phyloP scores from a whole-genome alignment of 225 moss, liverwort and hornwort genomes.

The Climacium dendroides region DNA sequence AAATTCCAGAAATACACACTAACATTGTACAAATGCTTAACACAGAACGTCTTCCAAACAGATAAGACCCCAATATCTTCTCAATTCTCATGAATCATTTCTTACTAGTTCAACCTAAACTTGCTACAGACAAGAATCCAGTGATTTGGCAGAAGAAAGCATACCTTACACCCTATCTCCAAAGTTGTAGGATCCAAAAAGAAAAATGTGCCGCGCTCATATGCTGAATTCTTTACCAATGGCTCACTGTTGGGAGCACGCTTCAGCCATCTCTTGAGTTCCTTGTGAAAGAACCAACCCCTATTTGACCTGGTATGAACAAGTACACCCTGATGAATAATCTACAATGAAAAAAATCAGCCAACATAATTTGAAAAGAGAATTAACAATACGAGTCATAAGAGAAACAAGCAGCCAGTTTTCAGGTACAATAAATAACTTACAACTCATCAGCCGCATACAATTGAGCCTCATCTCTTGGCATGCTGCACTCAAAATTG shows the following conservation, averaged over 20 bases:
- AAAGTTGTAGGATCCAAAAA: constrained; percentile 77
- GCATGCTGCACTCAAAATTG: constrained; percentile 79
- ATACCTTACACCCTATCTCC: constrained; percentile 86
- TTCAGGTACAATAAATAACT: neutral
- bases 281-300: constrained; percentile 96
- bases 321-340: neutral
- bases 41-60: neutral
- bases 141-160: neutral
- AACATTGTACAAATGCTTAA: neutral
- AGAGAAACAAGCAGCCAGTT: neutral
- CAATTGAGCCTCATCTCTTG: constrained; percentile 91
- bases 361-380: neutral
- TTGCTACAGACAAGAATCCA: neutral
- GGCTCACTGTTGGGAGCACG: constrained; percentile 80
- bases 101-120: neutral
- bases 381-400: neutral
- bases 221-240: constrained; percentile 57
- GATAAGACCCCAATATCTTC: neutral
- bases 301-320: constrained; percentile 55
- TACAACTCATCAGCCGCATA: constrained; percentile 92
- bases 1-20: neutral
- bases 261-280: constrained; percentile 80
- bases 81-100: neutral
- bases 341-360: neutral
- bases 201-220: constrained; percentile 81